A percentile compares a stretch with the other conserved stretches of the same genome.
Evolutionary conservation across 192 early-diverging fungal genomes (phyloP).

Genomic region (Powellomyces hirtus): DNA sequence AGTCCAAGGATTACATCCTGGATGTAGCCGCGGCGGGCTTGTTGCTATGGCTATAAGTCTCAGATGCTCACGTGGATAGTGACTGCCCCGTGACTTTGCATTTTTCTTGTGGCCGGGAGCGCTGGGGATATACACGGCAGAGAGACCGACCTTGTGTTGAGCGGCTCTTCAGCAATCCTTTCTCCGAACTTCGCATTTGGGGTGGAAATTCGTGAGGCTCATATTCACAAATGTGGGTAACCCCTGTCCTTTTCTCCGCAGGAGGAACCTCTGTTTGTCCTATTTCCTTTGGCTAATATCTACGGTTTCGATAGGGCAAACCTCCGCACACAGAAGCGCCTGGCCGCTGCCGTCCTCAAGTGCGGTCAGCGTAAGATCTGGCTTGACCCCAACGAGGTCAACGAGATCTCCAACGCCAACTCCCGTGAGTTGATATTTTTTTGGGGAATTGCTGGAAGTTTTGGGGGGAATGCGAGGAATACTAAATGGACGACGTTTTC

Average conservation of each 20-base stretch:
- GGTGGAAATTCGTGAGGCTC: slow-evolving; percentile 9
- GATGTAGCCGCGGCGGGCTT: too few species aligned
- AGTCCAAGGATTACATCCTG: too few species aligned
- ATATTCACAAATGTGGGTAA: slow-evolving; percentile 11
- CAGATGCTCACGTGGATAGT: too few species aligned
- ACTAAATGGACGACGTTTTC: too few species aligned
- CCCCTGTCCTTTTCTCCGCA: neutral
- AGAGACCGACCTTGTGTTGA: neutral
- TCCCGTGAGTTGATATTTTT: slow-evolving; percentile 91
- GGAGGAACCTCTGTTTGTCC: neutral
- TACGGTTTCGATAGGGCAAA: slow-evolving; percentile 47
- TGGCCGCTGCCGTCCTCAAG: slow-evolving; percentile 95
- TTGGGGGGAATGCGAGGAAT: too few species aligned
- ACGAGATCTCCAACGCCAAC: slow-evolving; percentile 95
- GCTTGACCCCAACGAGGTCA: slow-evolving; percentile 96
- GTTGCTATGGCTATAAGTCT: too few species aligned
- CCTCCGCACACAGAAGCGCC: slow-evolving; percentile 84
- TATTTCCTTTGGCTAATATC: neutral
- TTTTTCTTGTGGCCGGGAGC: neutral
- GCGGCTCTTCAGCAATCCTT: slow-evolving; percentile 6
- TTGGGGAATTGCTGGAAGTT: too few species aligned
- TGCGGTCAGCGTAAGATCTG: slow-evolving; percentile 98
- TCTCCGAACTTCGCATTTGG: slow-evolving; percentile 28
- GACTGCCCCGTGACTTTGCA: neutral
- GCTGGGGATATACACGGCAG: too few species aligned